Conservation (phyloP, 2,329 filamentous ascomycete genomes). For the Conoideocrella luteorostrata region DNA sequence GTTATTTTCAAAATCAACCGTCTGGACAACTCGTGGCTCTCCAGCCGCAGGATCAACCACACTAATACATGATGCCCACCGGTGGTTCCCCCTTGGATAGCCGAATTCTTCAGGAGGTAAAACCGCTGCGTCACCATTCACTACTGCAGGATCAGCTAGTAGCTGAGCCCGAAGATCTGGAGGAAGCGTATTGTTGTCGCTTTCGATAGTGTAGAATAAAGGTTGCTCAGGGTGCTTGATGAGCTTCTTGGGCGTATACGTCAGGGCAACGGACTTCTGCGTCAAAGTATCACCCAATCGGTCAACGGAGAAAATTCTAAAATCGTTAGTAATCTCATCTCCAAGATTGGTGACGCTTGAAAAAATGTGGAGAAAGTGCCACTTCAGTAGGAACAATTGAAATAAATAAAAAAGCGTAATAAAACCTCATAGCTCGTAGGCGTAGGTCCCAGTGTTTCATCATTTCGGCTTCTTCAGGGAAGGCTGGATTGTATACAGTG, state of each 20-base stretch:
- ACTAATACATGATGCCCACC: slow-evolving; percentile 95
- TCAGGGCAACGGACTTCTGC: slow-evolving; percentile 77
- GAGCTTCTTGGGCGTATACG: slow-evolving; percentile 85
- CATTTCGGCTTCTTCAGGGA: slow-evolving; percentile 45
- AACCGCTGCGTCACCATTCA: slow-evolving; percentile 65
- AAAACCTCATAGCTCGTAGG: slow-evolving; percentile 49
- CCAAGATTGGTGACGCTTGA: background rate
- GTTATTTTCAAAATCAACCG: slow-evolving; percentile 78
- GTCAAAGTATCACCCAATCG: slow-evolving; percentile 79
- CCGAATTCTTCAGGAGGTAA: slow-evolving; percentile 81
- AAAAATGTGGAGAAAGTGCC: slow-evolving; percentile 20
- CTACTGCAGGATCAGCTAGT: slow-evolving; percentile 61
- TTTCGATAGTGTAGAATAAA: slow-evolving; percentile 89
- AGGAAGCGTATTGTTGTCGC: slow-evolving; percentile 86
- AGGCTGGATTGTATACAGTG: slow-evolving; percentile 15
- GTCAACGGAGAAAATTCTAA: slow-evolving; percentile 83
- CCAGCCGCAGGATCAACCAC: slow-evolving; percentile 76
- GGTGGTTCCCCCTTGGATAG: slow-evolving; percentile 72
- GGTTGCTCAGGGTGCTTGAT: slow-evolving; percentile 81
- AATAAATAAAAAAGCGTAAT: slow-evolving; percentile 45
- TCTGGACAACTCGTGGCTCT: slow-evolving; percentile 64
- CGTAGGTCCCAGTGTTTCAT: slow-evolving; percentile 61
- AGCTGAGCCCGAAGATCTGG: slow-evolving; percentile 70
- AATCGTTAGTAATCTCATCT: slow-evolving; percentile 6
- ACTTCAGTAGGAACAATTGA: slow-evolving; percentile 98